phyloP scores from a whole-genome alignment of 345 rosid genomes.

The Populus euphratica region DNA sequence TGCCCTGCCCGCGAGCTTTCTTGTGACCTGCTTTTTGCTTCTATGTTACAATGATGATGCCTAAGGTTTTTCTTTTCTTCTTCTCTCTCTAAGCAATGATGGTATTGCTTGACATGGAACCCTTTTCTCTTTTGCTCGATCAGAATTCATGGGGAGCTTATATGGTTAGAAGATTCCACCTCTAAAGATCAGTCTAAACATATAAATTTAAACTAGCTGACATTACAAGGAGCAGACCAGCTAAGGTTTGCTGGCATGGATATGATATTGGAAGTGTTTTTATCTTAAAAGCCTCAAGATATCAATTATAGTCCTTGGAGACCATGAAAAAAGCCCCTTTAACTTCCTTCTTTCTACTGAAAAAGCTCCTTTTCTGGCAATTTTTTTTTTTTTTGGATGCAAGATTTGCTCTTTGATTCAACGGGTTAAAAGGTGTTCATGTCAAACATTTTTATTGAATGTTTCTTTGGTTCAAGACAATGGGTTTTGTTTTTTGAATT shows the following conservation, averaged over 20 bases:
- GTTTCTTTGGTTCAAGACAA: conserved; percentile 29
- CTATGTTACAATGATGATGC: conserved; percentile 33
- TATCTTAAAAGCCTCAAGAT: conserved; percentile 54
- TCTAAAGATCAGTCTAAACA: conserved; percentile 25
- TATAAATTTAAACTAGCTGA: conserved; percentile 25
- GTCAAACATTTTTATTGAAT: conserved; percentile 16
- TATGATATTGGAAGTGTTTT: background rate
- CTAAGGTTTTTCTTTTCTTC: conserved; percentile 13
- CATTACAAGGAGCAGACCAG: conserved; percentile 31
- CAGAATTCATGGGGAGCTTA: conserved; percentile 19
- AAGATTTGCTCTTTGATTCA: conserved; percentile 21
- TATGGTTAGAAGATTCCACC: conserved; percentile 47
- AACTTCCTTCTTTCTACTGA: conserved; percentile 26
- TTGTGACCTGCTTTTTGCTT: conserved; percentile 34
- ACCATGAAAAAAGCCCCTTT: conserved; percentile 58
- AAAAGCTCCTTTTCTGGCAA: conserved; percentile 24
- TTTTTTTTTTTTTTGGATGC: background rate
- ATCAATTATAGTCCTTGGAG: conserved; percentile 58
- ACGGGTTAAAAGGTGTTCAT: conserved; percentile 13
- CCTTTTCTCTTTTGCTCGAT: conserved; percentile 37
- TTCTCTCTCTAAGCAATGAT: conserved; percentile 32
- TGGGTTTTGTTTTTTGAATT: conserved; percentile 14
- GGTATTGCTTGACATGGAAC: conserved; percentile 22
- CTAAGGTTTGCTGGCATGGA: conserved; percentile 34
- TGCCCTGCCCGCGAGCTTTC: conserved; percentile 29